A percentile compares a stretch with the other conserved stretches of the same genome.
These are phyloP conservation scores for Russula abietina DNA, from an alignment of 768 basidiomycete genomes.

Conservation along the genomic window DNA sequence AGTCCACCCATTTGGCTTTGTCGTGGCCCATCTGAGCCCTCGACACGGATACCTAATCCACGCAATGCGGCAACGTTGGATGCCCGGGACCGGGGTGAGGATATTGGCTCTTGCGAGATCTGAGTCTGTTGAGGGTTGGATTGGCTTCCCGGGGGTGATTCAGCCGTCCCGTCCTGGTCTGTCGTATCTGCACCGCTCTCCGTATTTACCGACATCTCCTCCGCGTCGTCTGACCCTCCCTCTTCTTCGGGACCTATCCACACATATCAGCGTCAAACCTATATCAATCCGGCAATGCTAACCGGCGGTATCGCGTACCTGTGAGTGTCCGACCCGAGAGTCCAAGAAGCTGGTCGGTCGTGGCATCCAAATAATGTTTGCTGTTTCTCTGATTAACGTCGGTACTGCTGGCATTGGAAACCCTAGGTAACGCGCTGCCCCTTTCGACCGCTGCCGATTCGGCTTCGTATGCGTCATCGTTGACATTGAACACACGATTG, in stretches of 20 bases:
- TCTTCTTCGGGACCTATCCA: constrained; percentile 44
- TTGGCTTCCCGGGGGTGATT: constrained; percentile 24
- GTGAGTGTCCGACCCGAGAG: constrained; percentile 61
- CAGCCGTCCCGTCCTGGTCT: constrained; percentile 43
- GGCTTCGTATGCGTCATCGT: constrained; percentile 32
- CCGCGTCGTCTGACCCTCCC: constrained; percentile 60
- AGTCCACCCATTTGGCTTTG: constrained; percentile 25
- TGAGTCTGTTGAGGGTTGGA: constrained; percentile 29
- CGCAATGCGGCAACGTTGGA: constrained; percentile 23
- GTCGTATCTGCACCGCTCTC: constrained; percentile 72
- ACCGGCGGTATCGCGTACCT: constrained; percentile 40
- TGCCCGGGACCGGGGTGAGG: constrained; percentile 13
- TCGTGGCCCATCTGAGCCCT: constrained; percentile 26
- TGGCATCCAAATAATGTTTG: constrained; percentile 74
- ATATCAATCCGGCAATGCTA: constrained; percentile 4
- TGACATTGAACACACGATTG: constrained; percentile 88
- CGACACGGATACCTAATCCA: constrained; percentile 23
- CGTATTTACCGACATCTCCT: constrained; percentile 59
- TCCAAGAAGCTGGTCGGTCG: constrained; percentile 78
- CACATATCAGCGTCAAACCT: constrained; percentile 32
- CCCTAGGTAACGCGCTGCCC: constrained; percentile 5
- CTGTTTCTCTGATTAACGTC: constrained; percentile 68
- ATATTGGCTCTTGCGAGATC: constrained; percentile 33
- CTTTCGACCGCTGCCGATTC: constrained; percentile 17
- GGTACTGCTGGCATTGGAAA: constrained; percentile 23